A percentile compares a stretch with the other conserved stretches of the same genome.
Evolutionary conservation across 352 stramenopile species (phyloP).

Genomic region (Pythium phragmitis): DNA sequence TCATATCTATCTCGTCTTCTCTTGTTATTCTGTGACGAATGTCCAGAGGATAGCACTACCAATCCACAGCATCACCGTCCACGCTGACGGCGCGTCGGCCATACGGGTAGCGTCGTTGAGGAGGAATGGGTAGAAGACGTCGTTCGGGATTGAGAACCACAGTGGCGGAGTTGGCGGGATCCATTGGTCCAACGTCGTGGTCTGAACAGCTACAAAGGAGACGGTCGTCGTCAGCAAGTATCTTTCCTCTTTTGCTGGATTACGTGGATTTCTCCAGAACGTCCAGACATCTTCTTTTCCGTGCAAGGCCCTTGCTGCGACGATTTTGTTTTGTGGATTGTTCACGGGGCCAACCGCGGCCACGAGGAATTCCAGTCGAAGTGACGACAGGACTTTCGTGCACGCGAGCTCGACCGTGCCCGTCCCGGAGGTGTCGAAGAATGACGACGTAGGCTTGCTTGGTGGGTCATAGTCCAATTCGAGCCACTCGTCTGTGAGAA

Average conservation of each 20-base stretch:
- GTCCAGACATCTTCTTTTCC: slow-evolving; percentile 29
- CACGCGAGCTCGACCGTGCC: slow-evolving; percentile 33
- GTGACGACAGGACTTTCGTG: slow-evolving; percentile 26
- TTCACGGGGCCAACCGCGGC: slow-evolving; percentile 28
- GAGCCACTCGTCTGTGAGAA: slow-evolving; percentile 38
- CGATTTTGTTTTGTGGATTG: slow-evolving; percentile 44
- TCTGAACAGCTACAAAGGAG: slow-evolving; percentile 31
- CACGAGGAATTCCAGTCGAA: slow-evolving; percentile 48
- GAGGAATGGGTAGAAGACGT: slow-evolving; percentile 54
- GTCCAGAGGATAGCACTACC: not conserved
- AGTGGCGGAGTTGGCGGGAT: slow-evolving; percentile 39
- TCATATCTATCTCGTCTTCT: too few relatives aligned
- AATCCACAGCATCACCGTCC: not conserved
- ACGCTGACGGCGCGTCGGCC: not conserved
- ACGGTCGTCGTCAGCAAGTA: slow-evolving; percentile 37
- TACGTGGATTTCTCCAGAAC: slow-evolving; percentile 31
- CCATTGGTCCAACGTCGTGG: slow-evolving; percentile 28
- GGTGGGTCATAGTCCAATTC: slow-evolving; percentile 40
- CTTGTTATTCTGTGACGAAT: not conserved
- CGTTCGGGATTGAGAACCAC: slow-evolving; percentile 55
- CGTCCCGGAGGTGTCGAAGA: slow-evolving; percentile 22
- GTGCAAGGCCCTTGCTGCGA: slow-evolving; percentile 37
- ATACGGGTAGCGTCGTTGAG: slow-evolving; percentile 14
- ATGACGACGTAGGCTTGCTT: slow-evolving; percentile 18
- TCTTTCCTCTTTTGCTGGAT: slow-evolving; percentile 20